Percentiles rank a stretch among this genome's conserved stretches.
These are phyloP conservation scores for Emergomyces orientalis DNA, from an alignment of 2,329 filamentous ascomycete genomes.

Conservation along the genomic window DNA sequence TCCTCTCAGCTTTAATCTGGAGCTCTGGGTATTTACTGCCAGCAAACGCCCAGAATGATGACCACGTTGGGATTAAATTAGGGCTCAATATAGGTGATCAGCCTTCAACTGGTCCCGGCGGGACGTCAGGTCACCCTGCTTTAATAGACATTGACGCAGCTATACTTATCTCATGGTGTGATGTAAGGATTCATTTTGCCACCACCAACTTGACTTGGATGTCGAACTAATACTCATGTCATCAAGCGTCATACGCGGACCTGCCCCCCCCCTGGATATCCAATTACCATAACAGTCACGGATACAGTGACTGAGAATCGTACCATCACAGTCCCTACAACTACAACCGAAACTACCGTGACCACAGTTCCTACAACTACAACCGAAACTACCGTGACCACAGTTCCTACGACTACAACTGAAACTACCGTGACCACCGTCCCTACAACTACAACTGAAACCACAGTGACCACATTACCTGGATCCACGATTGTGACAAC, in stretches of 20 bases:
- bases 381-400: conserved; percentile 14
- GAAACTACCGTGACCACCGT: conserved; percentile 14
- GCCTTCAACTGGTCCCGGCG: background rate
- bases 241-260: background rate
- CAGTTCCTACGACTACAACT: conserved; percentile 9
- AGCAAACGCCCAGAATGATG: background rate
- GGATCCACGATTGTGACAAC: conserved; percentile 8
- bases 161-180: conserved; percentile 2
- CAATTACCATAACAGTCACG: conserved; percentile 15
- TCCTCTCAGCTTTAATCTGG: background rate
- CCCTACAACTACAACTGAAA: background rate
- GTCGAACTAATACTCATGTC: background rate
- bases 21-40: background rate
- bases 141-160: background rate
- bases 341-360: conserved; percentile 3
- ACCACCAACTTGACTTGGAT: background rate
- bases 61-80: background rate
- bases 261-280: background rate
- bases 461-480: conserved; percentile 13
- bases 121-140: background rate
- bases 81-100: background rate
- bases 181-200: background rate
- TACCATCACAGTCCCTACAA: conserved; percentile 15
- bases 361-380: conserved; percentile 13
- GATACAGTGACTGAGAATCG: conserved; percentile 13